Evolutionary conservation across 495 filamentous ascomycete species (phyloP).

Genomic region (Penicillium riverlandense): DNA sequence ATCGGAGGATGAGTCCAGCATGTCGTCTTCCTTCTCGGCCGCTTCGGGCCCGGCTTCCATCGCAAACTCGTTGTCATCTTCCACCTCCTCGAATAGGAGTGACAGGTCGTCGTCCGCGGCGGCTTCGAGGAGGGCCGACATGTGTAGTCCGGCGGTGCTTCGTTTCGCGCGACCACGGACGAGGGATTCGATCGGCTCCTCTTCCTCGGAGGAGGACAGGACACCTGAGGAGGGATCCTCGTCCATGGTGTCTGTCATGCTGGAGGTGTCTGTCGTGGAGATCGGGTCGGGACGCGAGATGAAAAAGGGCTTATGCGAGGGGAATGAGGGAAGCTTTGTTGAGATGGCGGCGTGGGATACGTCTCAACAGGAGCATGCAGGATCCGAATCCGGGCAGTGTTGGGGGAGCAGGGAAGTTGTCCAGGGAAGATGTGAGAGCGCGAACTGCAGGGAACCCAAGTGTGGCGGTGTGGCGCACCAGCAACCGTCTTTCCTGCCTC

Average conservation of each 20-base stretch:
- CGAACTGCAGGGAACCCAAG: no score
- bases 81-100: slow-evolving; percentile 77
- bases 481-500: no score
- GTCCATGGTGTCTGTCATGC: slow-evolving; percentile 22
- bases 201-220: slow-evolving; percentile 30
- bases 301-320: background rate
- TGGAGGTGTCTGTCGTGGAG: background rate
- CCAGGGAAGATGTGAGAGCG: no score
- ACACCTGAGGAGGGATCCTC: slow-evolving; percentile 21
- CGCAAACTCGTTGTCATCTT: slow-evolving; percentile 74
- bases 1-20: slow-evolving; percentile 76
- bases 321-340: background rate
- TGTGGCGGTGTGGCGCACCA: no score
- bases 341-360: no score
- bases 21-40: slow-evolving; percentile 63
- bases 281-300: background rate
- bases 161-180: slow-evolving; percentile 71
- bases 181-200: slow-evolving; percentile 60
- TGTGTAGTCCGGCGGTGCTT: slow-evolving; percentile 77
- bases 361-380: no score
- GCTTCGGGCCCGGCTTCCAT: slow-evolving; percentile 59
- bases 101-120: slow-evolving; percentile 74
- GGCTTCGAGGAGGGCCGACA: slow-evolving; percentile 70
- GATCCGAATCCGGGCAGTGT: no score
- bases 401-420: no score